These are phyloP conservation scores for Populus hybrid DNA, from an alignment of 441 rosid species.

Conservation along the genomic window DNA sequence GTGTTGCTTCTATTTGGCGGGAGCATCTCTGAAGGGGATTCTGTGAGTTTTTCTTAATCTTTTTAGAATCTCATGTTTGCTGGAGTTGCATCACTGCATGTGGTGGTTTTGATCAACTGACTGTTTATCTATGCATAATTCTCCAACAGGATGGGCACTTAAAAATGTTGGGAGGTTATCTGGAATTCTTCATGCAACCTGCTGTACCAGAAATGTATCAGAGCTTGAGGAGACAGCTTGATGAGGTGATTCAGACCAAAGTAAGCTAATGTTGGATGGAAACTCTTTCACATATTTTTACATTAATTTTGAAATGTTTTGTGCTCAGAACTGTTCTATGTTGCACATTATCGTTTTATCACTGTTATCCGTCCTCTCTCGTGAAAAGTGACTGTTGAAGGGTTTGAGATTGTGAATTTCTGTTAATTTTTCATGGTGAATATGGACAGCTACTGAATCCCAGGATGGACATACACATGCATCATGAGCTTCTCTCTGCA, in stretches of 20 bases:
- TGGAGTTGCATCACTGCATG: neutral
- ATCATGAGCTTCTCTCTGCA: constrained; percentile 65
- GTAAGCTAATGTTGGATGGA: constrained; percentile 38
- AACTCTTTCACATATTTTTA: neutral
- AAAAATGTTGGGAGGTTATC: constrained; percentile 91
- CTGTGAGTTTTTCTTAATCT: constrained; percentile 32
- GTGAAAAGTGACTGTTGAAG: neutral
- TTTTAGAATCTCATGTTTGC: neutral
- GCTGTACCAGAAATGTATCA: constrained; percentile 59
- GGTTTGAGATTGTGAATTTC: neutral
- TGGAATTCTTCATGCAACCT: constrained; percentile 86
- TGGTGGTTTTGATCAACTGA: neutral
- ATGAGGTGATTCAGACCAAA: constrained; percentile 70
- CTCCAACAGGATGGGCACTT: constrained; percentile 73
- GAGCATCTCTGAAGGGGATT: constrained; percentile 60
- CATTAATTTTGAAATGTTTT: neutral
- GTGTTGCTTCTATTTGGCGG: constrained; percentile 87
- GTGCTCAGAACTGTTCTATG: neutral
- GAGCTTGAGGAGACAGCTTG: constrained; percentile 72
- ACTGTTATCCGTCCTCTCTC: too few species aligned
- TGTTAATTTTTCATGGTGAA: constrained; percentile 19
- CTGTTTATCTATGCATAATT: neutral
- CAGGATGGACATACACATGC: constrained; percentile 46
- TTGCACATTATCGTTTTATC: too few species aligned
- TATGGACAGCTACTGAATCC: constrained; percentile 71